Base-by-base conservation (phyloP, 1,139 yeast genomes). In the Maudiozyma humilis region DNA sequence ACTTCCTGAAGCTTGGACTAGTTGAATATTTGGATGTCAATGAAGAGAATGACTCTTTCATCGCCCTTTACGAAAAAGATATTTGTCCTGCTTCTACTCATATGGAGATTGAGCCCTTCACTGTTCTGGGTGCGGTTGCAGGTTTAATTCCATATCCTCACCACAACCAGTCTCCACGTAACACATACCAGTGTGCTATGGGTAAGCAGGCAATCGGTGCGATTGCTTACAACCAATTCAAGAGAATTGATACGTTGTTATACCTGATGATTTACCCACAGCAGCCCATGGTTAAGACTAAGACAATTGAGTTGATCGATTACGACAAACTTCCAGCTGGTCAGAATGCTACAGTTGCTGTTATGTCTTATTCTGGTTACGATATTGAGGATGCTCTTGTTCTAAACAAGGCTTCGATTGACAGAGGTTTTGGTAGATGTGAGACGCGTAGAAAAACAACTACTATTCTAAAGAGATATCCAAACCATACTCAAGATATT, bases 131-230 rank as follows among this genome's bases (percentile, higher is more conserved):
- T 49, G 98, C 98, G 0, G 97, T 91, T 48, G 99, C 99, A 0
- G 98, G 98, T 37, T 75, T 91, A 55, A 91, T 91, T 75, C 99
- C 99, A n/a, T 91, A 91, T 59, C 99, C 99, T 30, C 98, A 91
- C 64, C 99, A 91, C 65, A 91, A 91, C 65, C 98, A 91, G 70
- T 88, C 96, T 3, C 98, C 98, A 41, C 82, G 98, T 76, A 91
- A 91, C 64, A 91, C 98, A 0, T 91, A 91, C 70, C 98, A 91
- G 70, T 91, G 96, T 76, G 98, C 98, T 64, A 91, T 91, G 98
- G 98, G 98, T 79, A 91, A 91, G 71, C 99, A 91, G 70, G 98
- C 98, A 18, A 91, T 91, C 66, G 99, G 99, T 53, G 97, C 97
- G 7, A 93, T 93, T 67, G 96, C 95, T 23, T 91, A 91, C 65